Evolutionary conservation across 495 filamentous ascomycete genomes (phyloP), one percentile per base, ranked within the genome.

Genomic region (Jackrogersella minutella): DNA sequence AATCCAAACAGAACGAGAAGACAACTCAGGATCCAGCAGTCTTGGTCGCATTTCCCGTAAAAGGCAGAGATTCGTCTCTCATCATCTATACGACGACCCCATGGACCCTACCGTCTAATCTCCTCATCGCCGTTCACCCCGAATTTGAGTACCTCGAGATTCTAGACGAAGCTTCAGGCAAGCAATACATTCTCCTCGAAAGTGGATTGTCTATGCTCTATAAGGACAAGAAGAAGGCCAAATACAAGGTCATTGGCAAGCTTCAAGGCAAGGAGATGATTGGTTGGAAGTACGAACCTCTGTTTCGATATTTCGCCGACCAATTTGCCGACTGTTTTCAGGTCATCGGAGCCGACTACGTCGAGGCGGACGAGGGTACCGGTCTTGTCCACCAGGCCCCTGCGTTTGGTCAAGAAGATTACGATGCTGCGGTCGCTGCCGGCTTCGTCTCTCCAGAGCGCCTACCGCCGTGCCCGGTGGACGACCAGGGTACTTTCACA

Each of bases 331-430:
- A 97, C 59, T 93, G 89, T 9, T 98, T 97, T 84, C 86, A 82
- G 52, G 91, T 99, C 9, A 72, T 97, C 66, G 94, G 91, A 66
- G 95, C 91, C 30, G 86, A 81, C 2, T 98, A 99, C 76, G 96
- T 98, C 43, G 96, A 92, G 16, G 86, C 91, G 19, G 94, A 97
- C 62, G 93, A 91, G 71, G 95, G 95, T 86, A 93, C 93, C 21
- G 95, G 95, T 72, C 89, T 99, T 53, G 95, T 99, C 22, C 95
- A 99, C 78, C 93, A 98, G 76, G 84, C 96, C 10, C 96, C 96
- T 9, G 93, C 93, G 0, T 98, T 93, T 74, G 95, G 95, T 82
- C 93, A 97, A 77, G 95, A 98, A 58, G 95, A 99, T 87, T 99
- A 97, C 81, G 88, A 87, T 64, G 87, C 94, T 39, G 92, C 91